Evolutionary conservation across 139 green algal species (phyloP).

Genomic region (Chlamydomonas eustigma): DNA sequence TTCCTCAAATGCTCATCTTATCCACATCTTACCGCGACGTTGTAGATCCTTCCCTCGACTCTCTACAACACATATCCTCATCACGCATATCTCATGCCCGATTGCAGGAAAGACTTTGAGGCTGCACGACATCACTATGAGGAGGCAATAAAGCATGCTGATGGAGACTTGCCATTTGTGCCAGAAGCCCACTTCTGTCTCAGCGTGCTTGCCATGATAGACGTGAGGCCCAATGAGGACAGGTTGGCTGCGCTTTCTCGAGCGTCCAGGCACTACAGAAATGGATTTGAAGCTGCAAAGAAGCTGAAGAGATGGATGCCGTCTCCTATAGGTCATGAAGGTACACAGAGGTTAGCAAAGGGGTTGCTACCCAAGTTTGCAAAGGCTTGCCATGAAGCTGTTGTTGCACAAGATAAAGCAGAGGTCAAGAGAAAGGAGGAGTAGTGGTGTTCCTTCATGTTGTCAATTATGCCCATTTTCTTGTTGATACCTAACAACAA

Average conservation of each 20-base stretch:
- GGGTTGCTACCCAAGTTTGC: background rate
- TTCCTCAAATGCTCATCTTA: too few species aligned
- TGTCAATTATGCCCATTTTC: too few species aligned
- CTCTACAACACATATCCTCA: too few species aligned
- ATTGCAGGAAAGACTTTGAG: background rate
- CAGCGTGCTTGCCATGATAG: background rate
- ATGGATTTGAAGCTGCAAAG: background rate
- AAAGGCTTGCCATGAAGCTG: background rate
- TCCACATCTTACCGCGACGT: too few species aligned
- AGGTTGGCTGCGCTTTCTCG: background rate
- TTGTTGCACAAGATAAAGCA: background rate
- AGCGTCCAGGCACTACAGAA: background rate
- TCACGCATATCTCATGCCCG: too few species aligned
- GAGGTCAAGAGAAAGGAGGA: too few species aligned
- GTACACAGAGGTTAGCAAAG: background rate
- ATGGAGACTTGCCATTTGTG: background rate
- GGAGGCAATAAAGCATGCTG: background rate
- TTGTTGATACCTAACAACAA: too few species aligned
- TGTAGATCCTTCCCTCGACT: too few species aligned
- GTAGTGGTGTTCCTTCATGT: too few species aligned
- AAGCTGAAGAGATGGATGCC: background rate
- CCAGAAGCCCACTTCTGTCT: background rate
- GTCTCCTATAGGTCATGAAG: background rate
- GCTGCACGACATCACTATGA: background rate
- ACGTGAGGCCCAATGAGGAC: background rate